Evolutionary conservation across 1,284 basidiomycete genomes (phyloP).

Genomic region (Pyrrhoderma lamaoense): DNA sequence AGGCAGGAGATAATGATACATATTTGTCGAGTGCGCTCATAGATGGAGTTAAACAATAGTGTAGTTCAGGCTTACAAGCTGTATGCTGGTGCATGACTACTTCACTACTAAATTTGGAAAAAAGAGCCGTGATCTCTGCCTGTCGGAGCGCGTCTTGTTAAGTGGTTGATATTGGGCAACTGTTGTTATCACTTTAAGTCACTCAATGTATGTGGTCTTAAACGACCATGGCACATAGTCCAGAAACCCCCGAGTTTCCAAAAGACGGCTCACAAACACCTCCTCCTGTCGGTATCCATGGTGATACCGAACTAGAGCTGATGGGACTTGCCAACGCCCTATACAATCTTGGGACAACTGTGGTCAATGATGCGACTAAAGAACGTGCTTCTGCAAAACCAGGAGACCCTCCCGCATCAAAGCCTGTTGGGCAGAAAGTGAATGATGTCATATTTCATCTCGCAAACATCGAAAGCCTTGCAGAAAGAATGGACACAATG

Average conservation of each 20-base stretch:
- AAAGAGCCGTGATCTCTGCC: too few species aligned
- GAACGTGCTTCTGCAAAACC: conserved; percentile 47
- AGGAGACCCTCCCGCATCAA: conserved; percentile 20
- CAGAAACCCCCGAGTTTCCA: conserved; percentile 59
- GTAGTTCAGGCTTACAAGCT: too few species aligned
- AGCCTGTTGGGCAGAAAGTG: conserved; percentile 18
- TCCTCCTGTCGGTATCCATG: conserved; percentile 55
- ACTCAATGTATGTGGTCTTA: too few species aligned
- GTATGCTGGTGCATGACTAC: too few species aligned
- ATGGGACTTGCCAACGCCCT: conserved; percentile 65
- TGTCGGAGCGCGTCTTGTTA: too few species aligned
- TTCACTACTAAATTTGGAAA: too few species aligned
- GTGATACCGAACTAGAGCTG: conserved; percentile 68
- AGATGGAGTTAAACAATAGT: neutral
- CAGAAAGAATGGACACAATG: conserved; percentile 50
- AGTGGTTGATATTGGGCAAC: too few species aligned
- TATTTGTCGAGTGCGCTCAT: conserved; percentile 34
- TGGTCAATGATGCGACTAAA: conserved; percentile 70
- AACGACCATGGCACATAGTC: too few species aligned
- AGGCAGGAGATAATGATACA: conserved; percentile 37
- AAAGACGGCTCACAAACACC: conserved; percentile 56
- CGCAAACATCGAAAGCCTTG: conserved; percentile 54
- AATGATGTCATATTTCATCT: conserved; percentile 67
- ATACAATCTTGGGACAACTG: conserved; percentile 71
- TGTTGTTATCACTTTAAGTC: too few species aligned